Base-by-base conservation (phyloP, 768 basidiomycete species). In the Termitomyces sp. region DNA sequence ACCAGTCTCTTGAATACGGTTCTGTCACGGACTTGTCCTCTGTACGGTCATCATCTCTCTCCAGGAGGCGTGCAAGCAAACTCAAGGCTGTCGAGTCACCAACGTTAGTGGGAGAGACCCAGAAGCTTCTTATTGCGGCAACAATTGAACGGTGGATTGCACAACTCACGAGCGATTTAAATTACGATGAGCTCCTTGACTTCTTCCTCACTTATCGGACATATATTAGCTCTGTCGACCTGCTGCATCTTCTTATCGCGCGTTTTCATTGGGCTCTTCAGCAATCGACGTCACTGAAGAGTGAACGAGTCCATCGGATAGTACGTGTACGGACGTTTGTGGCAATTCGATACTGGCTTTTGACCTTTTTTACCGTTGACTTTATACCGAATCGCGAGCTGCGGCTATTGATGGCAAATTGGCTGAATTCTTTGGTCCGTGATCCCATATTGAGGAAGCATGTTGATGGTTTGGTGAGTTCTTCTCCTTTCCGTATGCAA, bases 101-200 rank as follows among this genome's bases (percentile, higher is more conserved):
- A 44, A 58, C 53, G 32, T 59, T 66, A 18, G 53, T 67, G 30
- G 68, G 70, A 24, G 69, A 66, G 35, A 65, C 70, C 33, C 73
- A 75, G 64, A 79, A 72, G 61, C 76, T 91, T 26, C 75, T 96
- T n/a, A 75, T 95, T 14, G 94, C 92, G 0, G 93, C 93, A 4
- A 94, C 92, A 3, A 92, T 95, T 65, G 94, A 95, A 69, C 86
- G 94, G 0, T 93, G 92, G 91, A 87, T 97, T 55, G 92, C 91
- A 0, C 92, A 96, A 66, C 75, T 96, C 50, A 95, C 94, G 32
- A 89, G 87, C 64, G 86, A 90, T 64, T 76, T 94, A 65, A 85
- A 90, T 69, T 90, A 92, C 58, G 92, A 94, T 68, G 90, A 94
- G 64, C 78, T 94, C 30, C 79, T 93, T 57, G 86, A 90, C 65